Evolutionary conservation across 495 filamentous ascomycete species (phyloP).

Genomic region (Clohesyomyces aquaticus): DNA sequence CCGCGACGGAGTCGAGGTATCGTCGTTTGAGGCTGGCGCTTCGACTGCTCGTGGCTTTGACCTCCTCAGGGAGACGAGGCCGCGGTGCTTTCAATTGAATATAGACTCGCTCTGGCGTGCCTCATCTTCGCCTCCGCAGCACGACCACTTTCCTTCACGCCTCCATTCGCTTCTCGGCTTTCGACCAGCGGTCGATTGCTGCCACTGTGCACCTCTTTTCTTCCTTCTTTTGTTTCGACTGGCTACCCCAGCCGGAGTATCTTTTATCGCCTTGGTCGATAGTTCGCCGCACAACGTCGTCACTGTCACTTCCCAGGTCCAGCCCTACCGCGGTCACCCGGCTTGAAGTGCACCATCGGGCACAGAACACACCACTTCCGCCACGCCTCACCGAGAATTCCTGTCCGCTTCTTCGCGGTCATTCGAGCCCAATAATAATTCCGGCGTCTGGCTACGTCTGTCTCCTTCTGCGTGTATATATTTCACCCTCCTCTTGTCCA

Average conservation of each 20-base stretch:
- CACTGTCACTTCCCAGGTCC: constrained; percentile 22
- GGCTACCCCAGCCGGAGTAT: constrained; percentile 30
- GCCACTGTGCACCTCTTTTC: constrained; percentile 3
- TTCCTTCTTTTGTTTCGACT: constrained; percentile 15
- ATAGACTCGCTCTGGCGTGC: constrained; percentile 21
- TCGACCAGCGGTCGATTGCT: constrained; percentile 24
- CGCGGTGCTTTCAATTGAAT: constrained; percentile 6
- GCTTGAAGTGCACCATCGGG: background rate
- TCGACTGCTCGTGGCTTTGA: constrained; percentile 31
- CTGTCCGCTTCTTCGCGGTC: background rate
- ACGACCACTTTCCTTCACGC: background rate
- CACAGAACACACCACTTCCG: background rate
- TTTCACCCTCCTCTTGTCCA: background rate
- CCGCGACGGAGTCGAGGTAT: constrained; percentile 28
- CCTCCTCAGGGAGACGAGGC: constrained; percentile 9
- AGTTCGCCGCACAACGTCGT: constrained; percentile 9
- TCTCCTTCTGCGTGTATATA: constrained; percentile 13
- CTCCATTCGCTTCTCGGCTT: constrained; percentile 9
- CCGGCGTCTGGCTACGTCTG: constrained; percentile 39
- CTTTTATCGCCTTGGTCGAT: constrained; percentile 10
- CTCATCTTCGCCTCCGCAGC: constrained; percentile 7
- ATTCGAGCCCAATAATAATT: constrained; percentile 20
- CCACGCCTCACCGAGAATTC: background rate
- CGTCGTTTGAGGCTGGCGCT: constrained; percentile 36
- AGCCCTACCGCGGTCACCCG: constrained; percentile 13